phyloP scores from a whole-genome alignment of 2,329 filamentous ascomycete genomes.

The Colletotrichum endophyticum region DNA sequence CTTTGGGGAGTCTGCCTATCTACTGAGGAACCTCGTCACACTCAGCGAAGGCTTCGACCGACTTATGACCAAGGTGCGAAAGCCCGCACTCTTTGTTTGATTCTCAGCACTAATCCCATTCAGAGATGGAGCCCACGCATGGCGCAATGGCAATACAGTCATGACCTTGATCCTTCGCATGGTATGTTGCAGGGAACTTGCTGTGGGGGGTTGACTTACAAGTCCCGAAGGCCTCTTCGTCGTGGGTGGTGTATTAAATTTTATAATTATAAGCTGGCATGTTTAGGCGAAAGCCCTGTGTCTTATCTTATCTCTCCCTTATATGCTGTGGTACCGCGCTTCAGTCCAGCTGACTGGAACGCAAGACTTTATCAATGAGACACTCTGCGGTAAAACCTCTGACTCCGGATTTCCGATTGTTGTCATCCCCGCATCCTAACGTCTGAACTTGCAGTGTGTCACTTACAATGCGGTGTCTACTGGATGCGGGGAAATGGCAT shows the following conservation, averaged over 20 bases:
- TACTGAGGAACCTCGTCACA: background rate
- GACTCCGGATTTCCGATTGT: background rate
- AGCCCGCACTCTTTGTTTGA: background rate
- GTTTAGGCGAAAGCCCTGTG: background rate
- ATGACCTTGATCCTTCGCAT: background rate
- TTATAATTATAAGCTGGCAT: background rate
- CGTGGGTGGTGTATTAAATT: background rate
- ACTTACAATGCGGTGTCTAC: background rate
- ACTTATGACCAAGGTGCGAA: background rate
- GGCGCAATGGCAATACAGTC: background rate
- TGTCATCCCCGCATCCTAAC: background rate
- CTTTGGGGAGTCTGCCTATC: background rate
- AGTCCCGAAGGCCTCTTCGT: background rate
- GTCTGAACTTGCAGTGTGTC: background rate
- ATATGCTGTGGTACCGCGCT: background rate
- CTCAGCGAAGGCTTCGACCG: background rate
- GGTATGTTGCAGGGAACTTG: background rate
- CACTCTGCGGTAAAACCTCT: background rate
- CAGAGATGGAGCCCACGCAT: background rate
- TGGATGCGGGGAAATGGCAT: background rate
- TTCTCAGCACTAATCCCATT: background rate
- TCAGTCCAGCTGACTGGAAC: background rate
- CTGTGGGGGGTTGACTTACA: background rate
- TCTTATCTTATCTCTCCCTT: background rate
- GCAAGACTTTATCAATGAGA: background rate